Evolutionary conservation across 2,329 filamentous ascomycete species (phyloP), one percentile per base, ranked within the genome.

Genomic region (Verticillium nonalfalfae): DNA sequence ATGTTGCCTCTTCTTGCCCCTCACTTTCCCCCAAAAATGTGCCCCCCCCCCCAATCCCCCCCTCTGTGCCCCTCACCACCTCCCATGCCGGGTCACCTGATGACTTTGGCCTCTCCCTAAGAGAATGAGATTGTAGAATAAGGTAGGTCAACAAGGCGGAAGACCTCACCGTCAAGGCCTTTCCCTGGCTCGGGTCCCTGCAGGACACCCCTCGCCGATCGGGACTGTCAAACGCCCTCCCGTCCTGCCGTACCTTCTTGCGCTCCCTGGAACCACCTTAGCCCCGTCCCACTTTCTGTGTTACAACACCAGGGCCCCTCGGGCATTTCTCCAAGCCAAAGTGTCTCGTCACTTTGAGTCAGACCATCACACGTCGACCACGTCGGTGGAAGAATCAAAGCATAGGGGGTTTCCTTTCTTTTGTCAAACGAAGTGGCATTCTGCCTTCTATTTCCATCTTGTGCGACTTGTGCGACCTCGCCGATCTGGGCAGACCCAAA

Each of bases 101-200:
- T 26, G 26, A 26, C 26, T 26, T 26, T 26, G 26, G 26, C 26
- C 26, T 26, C 26, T 3, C 3, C 26, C 26, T 4, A 26, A 26
- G 26, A 26, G 26, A 26, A 26, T 3, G 26, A 26, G 26, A 26
- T 4, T 26, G 26, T 26, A 26, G 2, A 13, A 36, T 13, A 36
- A 2, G 35, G 13, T 36, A 36, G 35, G 35, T 13, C 35, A 6
- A 6, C 2, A 10, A 36, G 35, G 26, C 26, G 35, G 35, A n/a
- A n/a, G n/a, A 4, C 15, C 14, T 45, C 39, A n/a, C 15, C n/a
- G 7, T n/a, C 35, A 4, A 9, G 5, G 7, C 45, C 61, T 57
- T 57, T 21, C 38, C 40, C n/a, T 45, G 58, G 59, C 13, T 57
- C 64, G 64, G 64, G 64, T 61, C 64, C 64, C 55, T 65, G 64